Evolutionary conservation across 163 green algal species (phyloP).

Genomic region (Smithsoniella earleae): DNA sequence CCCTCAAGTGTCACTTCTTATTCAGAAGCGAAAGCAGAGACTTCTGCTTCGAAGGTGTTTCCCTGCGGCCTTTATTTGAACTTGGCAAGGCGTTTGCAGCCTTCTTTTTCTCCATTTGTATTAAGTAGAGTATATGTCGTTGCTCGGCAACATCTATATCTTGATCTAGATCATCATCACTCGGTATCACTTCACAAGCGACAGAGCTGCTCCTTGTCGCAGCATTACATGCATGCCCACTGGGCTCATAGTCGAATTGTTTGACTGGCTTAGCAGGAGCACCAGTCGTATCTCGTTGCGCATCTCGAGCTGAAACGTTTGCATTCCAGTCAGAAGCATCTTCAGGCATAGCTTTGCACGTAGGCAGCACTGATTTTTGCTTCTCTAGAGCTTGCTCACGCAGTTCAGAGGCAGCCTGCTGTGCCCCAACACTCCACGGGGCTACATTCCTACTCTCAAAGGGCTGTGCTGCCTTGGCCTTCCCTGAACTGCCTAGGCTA

Average conservation of each 20-base stretch:
- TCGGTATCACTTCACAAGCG: neutral
- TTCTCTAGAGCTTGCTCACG: neutral
- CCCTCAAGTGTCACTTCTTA: conserved; percentile 26
- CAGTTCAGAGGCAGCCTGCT: neutral
- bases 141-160: conserved; percentile 19
- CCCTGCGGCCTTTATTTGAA: neutral
- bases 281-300: neutral
- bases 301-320: neutral
- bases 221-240: neutral
- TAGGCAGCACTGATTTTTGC: neutral
- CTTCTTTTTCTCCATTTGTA: conserved; percentile 1
- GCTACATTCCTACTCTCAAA: neutral
- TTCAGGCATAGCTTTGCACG: neutral
- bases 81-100: neutral
- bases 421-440: neutral
- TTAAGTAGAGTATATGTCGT: conserved; percentile 5
- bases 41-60: neutral
- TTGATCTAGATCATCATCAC: neutral
- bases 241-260: neutral
- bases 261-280: neutral
- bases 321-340: neutral
- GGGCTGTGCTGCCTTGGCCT: neutral
- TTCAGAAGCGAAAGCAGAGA: conserved; percentile 29
- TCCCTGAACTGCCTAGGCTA: neutral
- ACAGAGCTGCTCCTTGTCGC: neutral